phyloP scores from a whole-genome alignment of 148 eudicot species.

The Fagopyrum tataricum region DNA sequence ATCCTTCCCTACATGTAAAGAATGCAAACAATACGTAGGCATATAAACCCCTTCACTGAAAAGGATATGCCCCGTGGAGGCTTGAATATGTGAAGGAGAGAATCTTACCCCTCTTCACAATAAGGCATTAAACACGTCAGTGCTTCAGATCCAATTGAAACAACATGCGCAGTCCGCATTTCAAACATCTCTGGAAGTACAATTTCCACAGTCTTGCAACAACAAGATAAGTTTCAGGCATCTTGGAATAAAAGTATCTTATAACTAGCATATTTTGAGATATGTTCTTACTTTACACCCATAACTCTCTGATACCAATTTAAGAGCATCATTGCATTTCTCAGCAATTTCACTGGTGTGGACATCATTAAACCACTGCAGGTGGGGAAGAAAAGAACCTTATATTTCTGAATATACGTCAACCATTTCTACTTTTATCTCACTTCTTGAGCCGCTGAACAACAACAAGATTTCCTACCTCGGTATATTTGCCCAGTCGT shows the following conservation, averaged over 20 bases:
- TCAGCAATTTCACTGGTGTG: conserved; percentile 73
- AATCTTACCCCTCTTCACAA: conserved; percentile 73
- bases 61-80: not conserved
- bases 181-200: conserved; percentile 77
- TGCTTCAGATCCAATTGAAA: conserved; percentile 89
- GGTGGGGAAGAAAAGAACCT: conserved; percentile 5
- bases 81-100: not conserved
- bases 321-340: conserved; percentile 74
- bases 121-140: conserved; percentile 50
- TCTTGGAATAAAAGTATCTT: not conserved
- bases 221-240: conserved; percentile 12
- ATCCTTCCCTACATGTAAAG: conserved; percentile 36
- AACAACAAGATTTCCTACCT: conserved; percentile 32
- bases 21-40: not conserved
- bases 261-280: not conserved
- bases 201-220: conserved; percentile 60
- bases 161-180: conserved; percentile 83
- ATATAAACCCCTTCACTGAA: not conserved
- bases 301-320: conserved; percentile 47
- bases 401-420: conserved; percentile 11
- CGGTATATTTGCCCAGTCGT: conserved; percentile 79
- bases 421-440: not conserved
- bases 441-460: not conserved
- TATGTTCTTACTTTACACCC: conserved; percentile 58
- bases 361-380: conserved; percentile 99